These are phyloP conservation scores for Psilocybe sp. DNA, from an alignment of 768 basidiomycete genomes.

Conservation along the genomic window DNA sequence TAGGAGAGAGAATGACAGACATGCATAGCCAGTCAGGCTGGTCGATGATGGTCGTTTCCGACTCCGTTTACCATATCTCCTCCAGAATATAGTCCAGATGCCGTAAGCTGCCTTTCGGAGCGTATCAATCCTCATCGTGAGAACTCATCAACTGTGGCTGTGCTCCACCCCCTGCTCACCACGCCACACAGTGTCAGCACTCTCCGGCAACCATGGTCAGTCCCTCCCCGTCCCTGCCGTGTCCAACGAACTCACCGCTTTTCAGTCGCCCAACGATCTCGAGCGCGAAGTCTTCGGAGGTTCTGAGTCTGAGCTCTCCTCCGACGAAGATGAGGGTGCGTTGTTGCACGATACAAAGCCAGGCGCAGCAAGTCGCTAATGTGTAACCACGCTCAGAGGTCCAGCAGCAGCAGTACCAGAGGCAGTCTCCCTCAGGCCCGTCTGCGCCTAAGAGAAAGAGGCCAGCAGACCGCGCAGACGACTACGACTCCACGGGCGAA, in stretches of 20 bases:
- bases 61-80: no score
- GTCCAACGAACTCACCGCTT: slow-evolving; percentile 1
- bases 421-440: slow-evolving; percentile 23
- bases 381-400: slow-evolving; percentile 28
- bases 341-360: neutral
- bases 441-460: slow-evolving; percentile 9
- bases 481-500: slow-evolving; percentile 49
- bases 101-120: no score
- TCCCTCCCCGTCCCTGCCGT: neutral
- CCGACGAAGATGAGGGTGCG: slow-evolving; percentile 65
- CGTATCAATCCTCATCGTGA: no score
- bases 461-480: slow-evolving; percentile 33
- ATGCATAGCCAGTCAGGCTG: neutral
- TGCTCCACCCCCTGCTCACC: neutral
- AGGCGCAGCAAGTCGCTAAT: neutral
- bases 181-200: no score
- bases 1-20: neutral
- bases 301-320: slow-evolving; percentile 81
- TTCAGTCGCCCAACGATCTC: slow-evolving; percentile 33
- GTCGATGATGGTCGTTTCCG: no score
- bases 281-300: slow-evolving; percentile 80
- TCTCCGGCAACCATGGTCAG: slow-evolving; percentile 19
- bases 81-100: no score
- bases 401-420: slow-evolving; percentile 39
- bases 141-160: neutral